Conservation (phyloP, 192 early-diverging fungal genomes). For the Entomortierella parvispora region DNA sequence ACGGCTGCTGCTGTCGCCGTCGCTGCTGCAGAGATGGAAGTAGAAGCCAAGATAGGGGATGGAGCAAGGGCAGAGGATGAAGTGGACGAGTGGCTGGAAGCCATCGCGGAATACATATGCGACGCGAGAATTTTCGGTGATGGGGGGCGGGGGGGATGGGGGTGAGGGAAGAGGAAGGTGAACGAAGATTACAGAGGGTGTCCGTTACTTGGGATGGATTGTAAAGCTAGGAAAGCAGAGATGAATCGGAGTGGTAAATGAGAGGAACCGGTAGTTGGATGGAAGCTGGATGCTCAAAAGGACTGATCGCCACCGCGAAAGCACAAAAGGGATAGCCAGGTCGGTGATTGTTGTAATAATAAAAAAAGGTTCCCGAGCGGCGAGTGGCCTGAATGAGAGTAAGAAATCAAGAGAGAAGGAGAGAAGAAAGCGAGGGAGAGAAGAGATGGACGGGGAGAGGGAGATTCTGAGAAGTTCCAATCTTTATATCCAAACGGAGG, state of each 20-base stretch:
- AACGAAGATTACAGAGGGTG: slow-evolving; percentile 1
- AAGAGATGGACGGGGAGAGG: slow-evolving; percentile 6
- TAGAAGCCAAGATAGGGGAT: background rate
- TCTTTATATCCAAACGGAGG: slow-evolving; percentile 30
- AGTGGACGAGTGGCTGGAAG: slow-evolving; percentile 9
- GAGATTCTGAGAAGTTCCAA: slow-evolving; percentile 28
- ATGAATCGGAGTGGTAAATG: background rate
- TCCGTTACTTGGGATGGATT: slow-evolving; percentile 43
- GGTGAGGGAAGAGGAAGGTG: background rate
- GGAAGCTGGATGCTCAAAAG: background rate
- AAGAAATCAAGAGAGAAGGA: background rate
- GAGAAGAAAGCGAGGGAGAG: slow-evolving; percentile 18
- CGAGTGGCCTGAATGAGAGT: background rate
- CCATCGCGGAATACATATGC: slow-evolving; percentile 3
- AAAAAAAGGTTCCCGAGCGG: background rate
- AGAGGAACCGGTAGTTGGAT: background rate
- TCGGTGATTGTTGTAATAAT: background rate
- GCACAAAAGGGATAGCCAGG: background rate
- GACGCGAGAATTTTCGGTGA: slow-evolving; percentile 14
- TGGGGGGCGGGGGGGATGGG: background rate
- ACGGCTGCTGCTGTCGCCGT: slow-evolving; percentile 9
- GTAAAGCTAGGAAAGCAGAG: background rate
- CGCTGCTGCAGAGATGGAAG: background rate
- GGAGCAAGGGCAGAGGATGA: background rate
- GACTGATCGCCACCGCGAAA: background rate